Base-by-base conservation (phyloP, 1,139 yeast genomes). In the Kodamaea suecica region DNA sequence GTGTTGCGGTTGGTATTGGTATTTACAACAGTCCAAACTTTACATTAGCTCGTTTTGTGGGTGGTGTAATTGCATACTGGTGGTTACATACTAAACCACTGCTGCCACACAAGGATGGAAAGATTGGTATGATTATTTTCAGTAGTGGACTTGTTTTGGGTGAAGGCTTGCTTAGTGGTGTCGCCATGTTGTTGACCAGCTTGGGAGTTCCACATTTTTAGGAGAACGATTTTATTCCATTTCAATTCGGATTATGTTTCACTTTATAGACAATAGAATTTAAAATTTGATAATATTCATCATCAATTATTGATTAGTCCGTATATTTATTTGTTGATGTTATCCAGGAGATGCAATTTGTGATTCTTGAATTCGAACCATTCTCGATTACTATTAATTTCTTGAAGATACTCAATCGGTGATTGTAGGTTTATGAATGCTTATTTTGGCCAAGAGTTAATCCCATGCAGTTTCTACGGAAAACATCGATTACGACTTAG, bases 1-100 rank as follows among this genome's bases (percentile, higher is more conserved):
- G 98, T 7, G 95, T 92, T 12, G 97, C 98, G 0, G 96, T 88
- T 9, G 98, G 98, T 1, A 84, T 92, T 40, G 98, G 98, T 14
- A 86, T 92, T 42, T 92, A 92, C 56, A 92, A 92, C 55, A 75
- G 94, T 0, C 97, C 97, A 3, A 83, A 88, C 33, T 92, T 92
- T 59, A 92, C 98, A 0, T 68, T 92, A 28, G 97, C 97, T 1
- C 70, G 98, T 49, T 90, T 92, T 52, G 45, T 87, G 17, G 98
- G 98, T 10, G 98, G 98, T 1, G 52, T 84, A n/a, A 58, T 81
- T 27, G 77, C 92, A 1, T 77, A 72, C 47, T 48, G 66, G 44
- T 84, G 90, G 86, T 45, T 78, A 41, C 62, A 60, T 24, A 49
- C 48, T 27, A 41, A 48, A 25, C 51, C 55, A 17, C 55, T 52